phyloP scores from a whole-genome alignment of 768 basidiomycete genomes.

The Calocybe indica region DNA sequence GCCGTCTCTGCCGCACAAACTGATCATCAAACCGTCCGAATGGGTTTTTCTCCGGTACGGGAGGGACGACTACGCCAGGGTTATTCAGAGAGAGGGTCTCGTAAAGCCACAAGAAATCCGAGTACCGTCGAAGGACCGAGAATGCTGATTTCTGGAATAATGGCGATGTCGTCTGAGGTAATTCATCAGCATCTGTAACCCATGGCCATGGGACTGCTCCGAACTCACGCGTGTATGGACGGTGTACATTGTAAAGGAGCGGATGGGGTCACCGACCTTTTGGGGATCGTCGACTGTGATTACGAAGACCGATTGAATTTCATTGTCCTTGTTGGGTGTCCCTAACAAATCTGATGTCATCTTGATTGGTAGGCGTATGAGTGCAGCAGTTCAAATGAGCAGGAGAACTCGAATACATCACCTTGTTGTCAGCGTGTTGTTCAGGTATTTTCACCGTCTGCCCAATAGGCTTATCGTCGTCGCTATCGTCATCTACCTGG shows the following conservation, averaged over 20 bases:
- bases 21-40: slow-evolving; percentile 91
- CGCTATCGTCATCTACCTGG: slow-evolving; percentile 49
- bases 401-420: slow-evolving; percentile 16
- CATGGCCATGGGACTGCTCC: not conserved
- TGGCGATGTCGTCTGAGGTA: slow-evolving; percentile 72
- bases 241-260: slow-evolving; percentile 94
- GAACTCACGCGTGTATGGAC: slow-evolving; percentile 75
- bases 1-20: slow-evolving; percentile 82
- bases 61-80: slow-evolving; percentile 95
- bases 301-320: slow-evolving; percentile 64
- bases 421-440: slow-evolving; percentile 17
- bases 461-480: slow-evolving; percentile 64
- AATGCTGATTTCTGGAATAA: slow-evolving; percentile 78
- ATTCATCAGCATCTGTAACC: slow-evolving; percentile 1
- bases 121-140: slow-evolving; percentile 94
- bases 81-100: slow-evolving; percentile 86
- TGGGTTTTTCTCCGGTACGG: slow-evolving; percentile 91
- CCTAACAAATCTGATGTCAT: not conserved
- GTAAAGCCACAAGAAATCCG: slow-evolving; percentile 96
- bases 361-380: slow-evolving; percentile 9
- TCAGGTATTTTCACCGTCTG: slow-evolving; percentile 33
- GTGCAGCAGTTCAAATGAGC: too few species aligned
- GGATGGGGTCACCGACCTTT: slow-evolving; percentile 93
- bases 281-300: slow-evolving; percentile 97
- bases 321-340: slow-evolving; percentile 27